phyloP scores from a whole-genome alignment of 495 filamentous ascomycete species.

The Chlorociboria aeruginascens region DNA sequence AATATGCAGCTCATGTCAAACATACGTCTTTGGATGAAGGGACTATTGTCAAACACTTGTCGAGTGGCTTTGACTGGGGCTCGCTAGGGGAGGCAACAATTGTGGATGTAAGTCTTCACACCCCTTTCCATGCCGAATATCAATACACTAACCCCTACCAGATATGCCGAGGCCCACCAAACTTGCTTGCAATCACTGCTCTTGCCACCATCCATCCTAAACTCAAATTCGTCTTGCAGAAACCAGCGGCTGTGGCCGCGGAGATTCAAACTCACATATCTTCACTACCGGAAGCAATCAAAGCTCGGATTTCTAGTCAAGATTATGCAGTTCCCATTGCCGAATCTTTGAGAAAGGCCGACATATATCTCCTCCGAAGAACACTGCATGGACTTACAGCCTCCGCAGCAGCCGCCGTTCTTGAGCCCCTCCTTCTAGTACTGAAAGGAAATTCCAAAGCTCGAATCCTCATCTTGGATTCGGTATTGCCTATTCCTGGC shows the following conservation, averaged over 20 bases:
- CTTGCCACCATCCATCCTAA: not conserved
- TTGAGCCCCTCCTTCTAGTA: conserved; percentile 10
- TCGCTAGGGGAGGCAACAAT: too few species aligned
- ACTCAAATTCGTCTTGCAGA: not conserved
- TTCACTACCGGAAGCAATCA: too few species aligned
- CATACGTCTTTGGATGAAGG: not conserved
- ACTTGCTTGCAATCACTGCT: not conserved
- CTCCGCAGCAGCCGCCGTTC: conserved; percentile 25
- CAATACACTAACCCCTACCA: too few species aligned
- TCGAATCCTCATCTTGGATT: conserved; percentile 28
- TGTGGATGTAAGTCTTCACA: too few species aligned
- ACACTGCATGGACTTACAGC: conserved; percentile 37
- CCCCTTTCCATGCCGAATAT: too few species aligned
- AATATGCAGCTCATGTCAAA: not conserved
- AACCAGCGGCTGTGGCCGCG: too few species aligned
- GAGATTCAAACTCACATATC: too few species aligned
- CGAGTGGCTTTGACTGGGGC: not conserved
- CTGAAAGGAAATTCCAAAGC: conserved; percentile 1
- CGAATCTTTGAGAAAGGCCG: too few species aligned
- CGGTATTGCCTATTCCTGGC: conserved; percentile 27
- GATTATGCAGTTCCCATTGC: too few species aligned
- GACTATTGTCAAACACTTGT: not conserved
- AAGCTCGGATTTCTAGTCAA: too few species aligned
- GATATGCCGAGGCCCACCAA: too few species aligned
- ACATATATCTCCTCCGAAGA: conserved; percentile 34